phyloP scores from a whole-genome alignment of 768 basidiomycete genomes.

The Tylopilus sp. region DNA sequence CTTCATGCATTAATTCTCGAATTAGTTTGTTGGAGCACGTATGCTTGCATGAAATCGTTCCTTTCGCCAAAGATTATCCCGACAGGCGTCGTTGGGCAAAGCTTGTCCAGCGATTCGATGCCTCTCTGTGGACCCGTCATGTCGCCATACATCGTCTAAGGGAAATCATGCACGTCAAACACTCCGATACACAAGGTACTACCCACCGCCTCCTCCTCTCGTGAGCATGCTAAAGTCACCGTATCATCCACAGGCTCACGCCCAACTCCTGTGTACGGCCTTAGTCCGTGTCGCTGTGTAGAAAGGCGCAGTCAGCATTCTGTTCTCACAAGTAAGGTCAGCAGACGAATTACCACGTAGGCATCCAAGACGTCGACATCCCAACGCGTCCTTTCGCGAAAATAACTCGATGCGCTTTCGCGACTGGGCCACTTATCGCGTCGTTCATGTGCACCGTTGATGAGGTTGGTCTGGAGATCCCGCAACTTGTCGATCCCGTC shows the following conservation, averaged over 20 bases:
- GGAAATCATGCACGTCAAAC: neutral
- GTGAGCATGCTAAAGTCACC: slow-evolving; percentile 54
- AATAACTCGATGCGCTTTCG: slow-evolving; percentile 36
- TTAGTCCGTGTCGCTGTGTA: slow-evolving; percentile 45
- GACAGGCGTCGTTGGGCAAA: slow-evolving; percentile 42
- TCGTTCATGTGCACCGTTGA: slow-evolving; percentile 47
- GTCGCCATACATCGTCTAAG: slow-evolving; percentile 63
- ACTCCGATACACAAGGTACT: neutral
- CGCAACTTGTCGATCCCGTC: slow-evolving; percentile 41
- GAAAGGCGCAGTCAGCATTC: neutral
- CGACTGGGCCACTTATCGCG: slow-evolving; percentile 50
- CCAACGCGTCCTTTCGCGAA: slow-evolving; percentile 45
- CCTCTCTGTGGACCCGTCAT: slow-evolving; percentile 51
- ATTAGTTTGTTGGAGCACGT: neutral
- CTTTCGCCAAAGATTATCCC: slow-evolving; percentile 52
- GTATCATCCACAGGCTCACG: slow-evolving; percentile 30
- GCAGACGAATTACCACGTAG: slow-evolving; percentile 45
- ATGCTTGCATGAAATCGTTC: slow-evolving; percentile 51
- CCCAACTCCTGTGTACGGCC: slow-evolving; percentile 32
- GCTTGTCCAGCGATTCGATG: slow-evolving; percentile 41
- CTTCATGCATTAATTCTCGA: neutral
- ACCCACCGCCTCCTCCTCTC: slow-evolving; percentile 60
- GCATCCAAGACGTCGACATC: slow-evolving; percentile 47
- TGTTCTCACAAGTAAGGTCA: neutral
- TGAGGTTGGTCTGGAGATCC: slow-evolving; percentile 39